Evolutionary conservation across 108 stramenopile species (phyloP).

Genomic region (Thalassiosira profunda): DNA sequence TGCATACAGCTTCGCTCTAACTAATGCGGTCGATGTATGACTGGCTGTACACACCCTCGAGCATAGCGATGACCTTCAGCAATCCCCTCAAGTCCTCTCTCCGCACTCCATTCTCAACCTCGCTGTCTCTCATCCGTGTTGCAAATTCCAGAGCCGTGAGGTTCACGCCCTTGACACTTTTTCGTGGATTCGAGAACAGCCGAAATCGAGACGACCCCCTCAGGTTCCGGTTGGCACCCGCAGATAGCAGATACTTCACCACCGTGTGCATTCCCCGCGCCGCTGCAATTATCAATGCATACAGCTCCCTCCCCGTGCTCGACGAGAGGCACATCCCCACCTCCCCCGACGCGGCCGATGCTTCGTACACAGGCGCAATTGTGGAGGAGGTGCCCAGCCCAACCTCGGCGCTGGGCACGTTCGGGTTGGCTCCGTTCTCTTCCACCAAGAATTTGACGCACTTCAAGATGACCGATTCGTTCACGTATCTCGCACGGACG

Average conservation of each 20-base stretch:
- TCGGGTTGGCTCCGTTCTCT: conserved; percentile 62
- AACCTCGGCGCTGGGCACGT: conserved; percentile 63
- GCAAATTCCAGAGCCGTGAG: conserved; percentile 71
- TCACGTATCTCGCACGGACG: conserved; percentile 69
- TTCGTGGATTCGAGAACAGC: conserved; percentile 52
- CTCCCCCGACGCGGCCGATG: conserved; percentile 16
- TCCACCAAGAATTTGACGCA: conserved; percentile 79
- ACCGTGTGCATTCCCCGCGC: conserved; percentile 82
- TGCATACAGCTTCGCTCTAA: too few species aligned
- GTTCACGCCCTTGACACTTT: conserved; percentile 54
- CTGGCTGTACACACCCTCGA: too few species aligned
- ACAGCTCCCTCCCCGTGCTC: conserved; percentile 41
- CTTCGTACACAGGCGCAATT: neutral
- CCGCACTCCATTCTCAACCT: conserved; percentile 52
- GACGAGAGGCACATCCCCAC: conserved; percentile 29
- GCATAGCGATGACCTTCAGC: conserved; percentile 23
- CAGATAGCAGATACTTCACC: conserved; percentile 67
- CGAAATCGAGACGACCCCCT: conserved; percentile 48
- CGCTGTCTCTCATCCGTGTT: conserved; percentile 51
- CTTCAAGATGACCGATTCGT: conserved; percentile 59
- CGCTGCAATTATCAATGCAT: conserved; percentile 79
- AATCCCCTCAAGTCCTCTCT: conserved; percentile 53
- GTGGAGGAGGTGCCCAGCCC: conserved; percentile 12
- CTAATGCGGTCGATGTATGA: too few species aligned
- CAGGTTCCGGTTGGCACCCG: too few species aligned